Percentiles rank a stretch among this genome's conserved stretches.
Evolutionary conservation across 768 basidiomycete genomes (phyloP).

Genomic region (Tulasnella calospora): DNA sequence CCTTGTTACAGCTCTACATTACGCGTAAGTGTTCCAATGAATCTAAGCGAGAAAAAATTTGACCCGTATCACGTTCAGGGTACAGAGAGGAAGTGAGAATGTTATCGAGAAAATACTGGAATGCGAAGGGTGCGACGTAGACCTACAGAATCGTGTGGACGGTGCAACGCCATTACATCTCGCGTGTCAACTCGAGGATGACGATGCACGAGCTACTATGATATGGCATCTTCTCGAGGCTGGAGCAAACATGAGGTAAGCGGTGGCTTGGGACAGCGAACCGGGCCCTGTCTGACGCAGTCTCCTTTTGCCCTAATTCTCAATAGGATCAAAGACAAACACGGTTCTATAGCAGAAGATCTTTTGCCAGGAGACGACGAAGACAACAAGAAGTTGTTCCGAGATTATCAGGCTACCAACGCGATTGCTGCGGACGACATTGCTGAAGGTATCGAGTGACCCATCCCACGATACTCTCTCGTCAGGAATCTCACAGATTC

Average conservation of each 20-base stretch:
- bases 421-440: slow-evolving; percentile 57
- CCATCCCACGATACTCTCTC: not conserved
- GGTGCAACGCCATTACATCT: slow-evolving; percentile 75
- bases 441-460: slow-evolving; percentile 48
- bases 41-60: slow-evolving; percentile 30
- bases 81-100: slow-evolving; percentile 51
- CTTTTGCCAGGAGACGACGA: slow-evolving; percentile 51
- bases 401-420: slow-evolving; percentile 50
- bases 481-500: not conserved
- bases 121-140: slow-evolving; percentile 74
- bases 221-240: slow-evolving; percentile 69
- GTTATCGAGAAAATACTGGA: slow-evolving; percentile 70
- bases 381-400: slow-evolving; percentile 49
- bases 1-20: not conserved
- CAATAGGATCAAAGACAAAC: slow-evolving; percentile 65
- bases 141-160: slow-evolving; percentile 64
- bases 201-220: slow-evolving; percentile 50
- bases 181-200: slow-evolving; percentile 51
- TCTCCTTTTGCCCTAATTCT: not conserved
- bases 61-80: slow-evolving; percentile 34
- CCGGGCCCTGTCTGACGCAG: not conserved
- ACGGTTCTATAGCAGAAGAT: slow-evolving; percentile 54
- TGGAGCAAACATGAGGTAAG: slow-evolving; percentile 66
- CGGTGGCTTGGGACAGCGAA: slow-evolving; percentile 13
- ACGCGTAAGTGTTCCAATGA: slow-evolving; percentile 1